Percentiles rank a stretch among this genome's conserved stretches.
Conservation (phyloP, 257 asterid genomes). For the Nicotiana obtusifolia region DNA sequence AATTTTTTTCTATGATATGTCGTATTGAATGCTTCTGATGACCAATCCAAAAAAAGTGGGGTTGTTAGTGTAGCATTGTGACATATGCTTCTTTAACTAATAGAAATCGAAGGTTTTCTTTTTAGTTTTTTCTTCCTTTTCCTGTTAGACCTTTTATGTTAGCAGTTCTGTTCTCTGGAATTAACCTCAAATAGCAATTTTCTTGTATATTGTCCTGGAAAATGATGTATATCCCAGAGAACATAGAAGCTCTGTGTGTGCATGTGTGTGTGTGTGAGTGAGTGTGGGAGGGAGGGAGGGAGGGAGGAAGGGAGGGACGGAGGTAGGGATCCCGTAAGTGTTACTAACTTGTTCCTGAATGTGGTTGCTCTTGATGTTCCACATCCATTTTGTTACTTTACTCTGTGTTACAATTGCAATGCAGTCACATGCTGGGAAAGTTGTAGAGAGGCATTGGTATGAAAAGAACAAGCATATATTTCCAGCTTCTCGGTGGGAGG, state of each 20-base stretch:
- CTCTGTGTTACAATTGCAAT: not conserved
- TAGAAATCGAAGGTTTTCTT: not conserved
- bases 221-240: not conserved
- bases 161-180: not conserved
- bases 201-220: not conserved
- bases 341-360: not conserved
- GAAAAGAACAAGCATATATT: slow-evolving; percentile 98
- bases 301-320: not conserved
- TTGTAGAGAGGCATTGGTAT: slow-evolving; percentile 99
- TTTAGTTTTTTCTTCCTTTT: not conserved
- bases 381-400: not conserved
- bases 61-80: not conserved
- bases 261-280: no score
- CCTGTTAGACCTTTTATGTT: not conserved
- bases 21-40: not conserved
- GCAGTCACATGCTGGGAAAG: slow-evolving; percentile 99
- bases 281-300: not conserved
- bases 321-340: not conserved
- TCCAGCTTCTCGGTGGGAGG: slow-evolving; percentile 99
- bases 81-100: not conserved
- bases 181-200: not conserved
- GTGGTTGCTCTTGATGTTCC: not conserved
- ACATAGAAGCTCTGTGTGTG: not conserved
- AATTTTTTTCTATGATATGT: not conserved
- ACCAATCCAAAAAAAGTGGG: not conserved